Conservation (phyloP, 345 rosid species). For the rapeseed (Brassica napus) region DNA sequence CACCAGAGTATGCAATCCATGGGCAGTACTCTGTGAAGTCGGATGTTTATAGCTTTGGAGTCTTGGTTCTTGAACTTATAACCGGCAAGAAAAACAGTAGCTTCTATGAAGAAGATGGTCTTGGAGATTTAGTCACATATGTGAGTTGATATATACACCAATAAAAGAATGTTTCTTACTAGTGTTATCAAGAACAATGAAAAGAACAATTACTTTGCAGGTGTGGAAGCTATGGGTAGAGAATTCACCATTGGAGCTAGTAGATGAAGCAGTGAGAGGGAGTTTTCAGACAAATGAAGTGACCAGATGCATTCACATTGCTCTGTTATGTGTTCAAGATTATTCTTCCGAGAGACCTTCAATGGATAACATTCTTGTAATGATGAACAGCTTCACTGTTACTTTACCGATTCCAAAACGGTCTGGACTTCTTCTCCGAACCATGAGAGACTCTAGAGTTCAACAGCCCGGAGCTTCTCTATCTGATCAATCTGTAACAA, state of each 20-base stretch:
- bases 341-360: slow-evolving; percentile 54
- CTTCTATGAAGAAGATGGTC: slow-evolving; percentile 27
- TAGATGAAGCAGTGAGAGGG: slow-evolving; percentile 42
- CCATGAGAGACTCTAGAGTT: slow-evolving; percentile 4
- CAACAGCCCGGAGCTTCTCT: not conserved
- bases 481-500: not conserved
- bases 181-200: not conserved
- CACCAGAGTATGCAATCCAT: slow-evolving; percentile 48
- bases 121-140: slow-evolving; percentile 36
- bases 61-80: slow-evolving; percentile 45
- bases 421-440: slow-evolving; percentile 39
- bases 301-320: slow-evolving; percentile 57
- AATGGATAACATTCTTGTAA: slow-evolving; percentile 49
- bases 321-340: slow-evolving; percentile 61
- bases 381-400: slow-evolving; percentile 49
- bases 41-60: slow-evolving; percentile 47
- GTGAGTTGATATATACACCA: slow-evolving; percentile 29
- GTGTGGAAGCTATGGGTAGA: slow-evolving; percentile 55
- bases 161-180: not conserved
- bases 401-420: slow-evolving; percentile 43
- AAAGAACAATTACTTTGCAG: slow-evolving; percentile 27
- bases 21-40: slow-evolving; percentile 45
- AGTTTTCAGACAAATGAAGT: slow-evolving; percentile 46
- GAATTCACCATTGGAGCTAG: slow-evolving; percentile 46
- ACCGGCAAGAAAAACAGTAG: slow-evolving; percentile 40